Base-by-base conservation (phyloP, 805 yeast species). In the Torulaspora indica region DNA sequence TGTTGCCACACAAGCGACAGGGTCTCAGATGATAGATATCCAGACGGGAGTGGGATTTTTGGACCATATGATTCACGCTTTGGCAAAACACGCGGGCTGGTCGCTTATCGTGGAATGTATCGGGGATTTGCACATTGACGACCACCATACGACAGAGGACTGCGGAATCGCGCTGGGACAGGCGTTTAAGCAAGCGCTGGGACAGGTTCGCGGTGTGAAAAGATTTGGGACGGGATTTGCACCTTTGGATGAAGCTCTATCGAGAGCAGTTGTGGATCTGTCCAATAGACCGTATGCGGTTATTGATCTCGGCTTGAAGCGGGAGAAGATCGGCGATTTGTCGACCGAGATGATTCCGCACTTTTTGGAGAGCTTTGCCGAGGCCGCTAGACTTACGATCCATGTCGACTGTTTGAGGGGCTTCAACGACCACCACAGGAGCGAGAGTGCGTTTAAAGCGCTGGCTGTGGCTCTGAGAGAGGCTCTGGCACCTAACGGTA, bases 311-410 rank as follows among this genome's bases (percentile, higher is more conserved):
- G 96, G 96, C 0, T 75, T 93, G 59, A 85, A 83, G 66, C 76
- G 98, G 52, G 98, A 93, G 64, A 89, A 83, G 63, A 81, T 93
- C 55, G 98, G 98, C 42, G 95, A 86, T 58, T 74, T 93, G 41
- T 79, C 89, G 29, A 79, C 93, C 58, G 98, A 93, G 69, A 93
- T 93, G 98, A 84, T 93, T 52, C 97, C 97, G n/a, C 98, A 93
- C 65, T 90, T 93, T 38, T 63, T 93, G 49, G 95, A 89, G 66
- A 83, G 95, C 56, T 93, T 93, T 71, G 96, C 98, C 3, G 87
- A 85, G 57, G 86, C 85, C 32, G 96, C 97, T 1, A 83, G 84
- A 48, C 76, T 93, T 43, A 93, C 98, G 1, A 60, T 93, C 59
- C 98, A 93, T 60, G 96, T 93, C 28, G 98, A 93, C 67, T 87